Base-by-base conservation (phyloP, 371 early-diverging fungal species). In the Amoeboradix gromovi region DNA sequence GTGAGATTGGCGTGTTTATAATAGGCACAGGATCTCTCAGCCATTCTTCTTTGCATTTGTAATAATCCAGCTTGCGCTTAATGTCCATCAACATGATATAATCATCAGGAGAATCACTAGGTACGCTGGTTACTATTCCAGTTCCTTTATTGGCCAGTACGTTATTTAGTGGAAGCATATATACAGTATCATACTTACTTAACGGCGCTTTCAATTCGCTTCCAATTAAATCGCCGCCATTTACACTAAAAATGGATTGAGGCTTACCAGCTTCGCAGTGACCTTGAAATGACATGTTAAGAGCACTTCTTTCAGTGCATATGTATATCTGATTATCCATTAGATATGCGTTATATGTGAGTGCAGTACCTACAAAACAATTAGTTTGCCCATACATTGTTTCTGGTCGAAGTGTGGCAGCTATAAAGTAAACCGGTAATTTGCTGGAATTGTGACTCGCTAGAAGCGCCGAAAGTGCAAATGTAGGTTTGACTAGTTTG, bases 361-460 rank as follows among this genome's bases (percentile, higher is more conserved):
- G 77, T 30, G 87, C 86, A n/a, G 84, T 82, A 66, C 93, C 93
- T 31, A 94, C 92, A 73, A 85, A 95, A 80, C 94, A 94, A 80
- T 94, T 94, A 73, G 95, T 97, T 78, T 94, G 93, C 70, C 94
- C 98, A 74, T 94, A 97, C 94, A 95, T 94, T 74, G 98, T 97
- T 80, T 97, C 98, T 17, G 98, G 98, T 48, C 95, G 80, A 71
- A 95, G 79, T 29, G 98, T 97, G 31, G 93, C 98, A 30, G 98
- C 96, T n/a, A 92, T 91, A 72, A 94, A 78, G 76, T 80, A 94
- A 30, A 97, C 78, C 29, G 77, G 79, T 30, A 77, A 74, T 69
- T 82, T 85, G 68, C 82, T 82, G 78, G 83, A 66, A 73, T 78
- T 68, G 84, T 74, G 0, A 74, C 75, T 48, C 81, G 79, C 67